phyloP scores from a whole-genome alignment of 1,139 yeast genomes.

The Hansenula anomala region DNA sequence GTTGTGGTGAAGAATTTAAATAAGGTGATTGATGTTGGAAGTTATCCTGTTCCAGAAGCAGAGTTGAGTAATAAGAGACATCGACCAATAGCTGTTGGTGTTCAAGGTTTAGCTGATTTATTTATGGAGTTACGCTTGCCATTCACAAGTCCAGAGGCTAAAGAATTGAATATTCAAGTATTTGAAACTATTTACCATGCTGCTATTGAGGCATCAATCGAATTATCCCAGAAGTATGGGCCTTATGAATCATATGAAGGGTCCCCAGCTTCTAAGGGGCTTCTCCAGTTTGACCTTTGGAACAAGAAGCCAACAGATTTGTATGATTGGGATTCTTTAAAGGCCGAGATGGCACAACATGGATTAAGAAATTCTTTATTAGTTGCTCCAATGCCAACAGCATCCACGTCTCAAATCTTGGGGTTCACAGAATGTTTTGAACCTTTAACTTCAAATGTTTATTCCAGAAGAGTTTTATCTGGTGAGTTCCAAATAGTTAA shows the following conservation, averaged over 20 bases:
- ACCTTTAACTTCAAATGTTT: slow-evolving; percentile 84
- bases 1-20: slow-evolving; percentile 71
- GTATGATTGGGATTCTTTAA: slow-evolving; percentile 71
- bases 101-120: slow-evolving; percentile 85
- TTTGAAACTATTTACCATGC: slow-evolving; percentile 91
- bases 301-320: slow-evolving; percentile 27
- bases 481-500: slow-evolving; percentile 88
- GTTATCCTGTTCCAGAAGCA: slow-evolving; percentile 74
- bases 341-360: slow-evolving; percentile 46
- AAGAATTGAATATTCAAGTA: slow-evolving; percentile 64
- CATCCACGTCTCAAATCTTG: slow-evolving; percentile 84
- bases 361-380: slow-evolving; percentile 80
- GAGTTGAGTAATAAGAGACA: slow-evolving; percentile 62
- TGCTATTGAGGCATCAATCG: slow-evolving; percentile 74
- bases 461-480: slow-evolving; percentile 78
- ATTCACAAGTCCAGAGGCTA: slow-evolving; percentile 75
- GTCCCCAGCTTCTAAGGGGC: slow-evolving; percentile 79
- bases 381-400: slow-evolving; percentile 97
- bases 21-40: slow-evolving; percentile 69
- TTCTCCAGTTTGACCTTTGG: slow-evolving; percentile 81
- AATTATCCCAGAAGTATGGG: slow-evolving; percentile 61
- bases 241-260: slow-evolving; percentile 65
- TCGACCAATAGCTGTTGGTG: slow-evolving; percentile 87
- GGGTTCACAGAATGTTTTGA: slow-evolving; percentile 91
- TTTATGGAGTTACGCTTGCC: slow-evolving; percentile 73